Percentiles rank a stretch among this genome's conserved stretches.
Evolutionary conservation across 768 basidiomycete genomes (phyloP).

Genomic region (Fomitopsis pulvina): DNA sequence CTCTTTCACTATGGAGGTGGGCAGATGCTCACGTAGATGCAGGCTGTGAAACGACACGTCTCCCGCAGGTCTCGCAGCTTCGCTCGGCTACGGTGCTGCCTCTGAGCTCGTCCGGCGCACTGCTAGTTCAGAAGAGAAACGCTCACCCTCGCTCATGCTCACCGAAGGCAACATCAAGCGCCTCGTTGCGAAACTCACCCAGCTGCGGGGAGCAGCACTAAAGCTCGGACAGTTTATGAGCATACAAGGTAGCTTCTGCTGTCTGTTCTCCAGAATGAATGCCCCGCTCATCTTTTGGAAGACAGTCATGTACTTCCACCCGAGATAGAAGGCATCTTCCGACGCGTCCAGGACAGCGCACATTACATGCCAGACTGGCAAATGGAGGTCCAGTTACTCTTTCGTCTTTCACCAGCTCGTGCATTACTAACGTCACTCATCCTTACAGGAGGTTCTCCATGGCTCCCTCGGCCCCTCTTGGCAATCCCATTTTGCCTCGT

Average conservation of each 20-base stretch:
- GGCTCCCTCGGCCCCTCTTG: conserved; percentile 73
- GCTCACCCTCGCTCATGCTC: conserved; percentile 60
- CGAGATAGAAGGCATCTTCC: conserved; percentile 83
- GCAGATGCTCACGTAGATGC: conserved; percentile 11
- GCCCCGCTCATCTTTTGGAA: conserved; percentile 23
- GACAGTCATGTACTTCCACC: conserved; percentile 86
- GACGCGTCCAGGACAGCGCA: conserved; percentile 88
- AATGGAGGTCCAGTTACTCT: conserved; percentile 61
- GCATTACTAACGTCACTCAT: not conserved
- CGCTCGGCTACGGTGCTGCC: conserved; percentile 84
- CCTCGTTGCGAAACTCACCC: conserved; percentile 85
- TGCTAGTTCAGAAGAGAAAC: conserved; percentile 28
- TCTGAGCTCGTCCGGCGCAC: conserved; percentile 78
- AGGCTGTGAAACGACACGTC: not conserved
- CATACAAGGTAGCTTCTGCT: conserved; percentile 64
- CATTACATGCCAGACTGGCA: conserved; percentile 99
- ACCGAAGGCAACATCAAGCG: conserved; percentile 87
- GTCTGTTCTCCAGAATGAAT: not conserved
- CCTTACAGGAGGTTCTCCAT: conserved; percentile 56
- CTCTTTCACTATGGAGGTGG: conserved; percentile 92
- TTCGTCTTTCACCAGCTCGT: not conserved
- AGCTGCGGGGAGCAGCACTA: conserved; percentile 94
- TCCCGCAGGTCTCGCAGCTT: conserved; percentile 76
- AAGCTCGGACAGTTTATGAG: conserved; percentile 97
- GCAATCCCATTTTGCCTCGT: conserved; percentile 61